Evolutionary conservation across 2,329 filamentous ascomycete genomes (phyloP).

Genomic region (Fusarium luffae): DNA sequence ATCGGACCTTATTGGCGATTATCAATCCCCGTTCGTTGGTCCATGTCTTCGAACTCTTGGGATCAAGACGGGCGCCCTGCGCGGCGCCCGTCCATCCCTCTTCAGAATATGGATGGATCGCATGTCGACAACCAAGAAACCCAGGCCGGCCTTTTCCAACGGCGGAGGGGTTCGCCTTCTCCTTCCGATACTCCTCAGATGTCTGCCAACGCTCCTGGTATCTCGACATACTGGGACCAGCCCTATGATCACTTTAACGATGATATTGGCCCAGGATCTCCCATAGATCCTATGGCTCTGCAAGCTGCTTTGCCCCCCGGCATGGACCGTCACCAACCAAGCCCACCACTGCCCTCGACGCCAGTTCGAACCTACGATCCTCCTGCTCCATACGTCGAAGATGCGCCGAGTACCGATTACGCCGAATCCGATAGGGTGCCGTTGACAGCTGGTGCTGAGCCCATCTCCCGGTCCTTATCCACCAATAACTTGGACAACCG

Average conservation of each 20-base stretch:
- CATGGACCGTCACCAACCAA: slow-evolving; percentile 51
- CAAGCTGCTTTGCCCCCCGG: slow-evolving; percentile 67
- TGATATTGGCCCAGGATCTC: slow-evolving; percentile 56
- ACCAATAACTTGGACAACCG: slow-evolving; percentile 55
- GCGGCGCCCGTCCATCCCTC: slow-evolving; percentile 69
- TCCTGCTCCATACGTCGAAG: slow-evolving; percentile 52
- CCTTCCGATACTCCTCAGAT: slow-evolving; percentile 30
- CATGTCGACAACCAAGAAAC: slow-evolving; percentile 24
- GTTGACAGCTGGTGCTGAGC: slow-evolving; percentile 65
- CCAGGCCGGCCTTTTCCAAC: slow-evolving; percentile 16
- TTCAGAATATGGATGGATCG: slow-evolving; percentile 67
- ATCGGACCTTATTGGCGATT: slow-evolving; percentile 40
- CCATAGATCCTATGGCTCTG: slow-evolving; percentile 64
- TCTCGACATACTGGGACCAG: slow-evolving; percentile 66
- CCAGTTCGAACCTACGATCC: slow-evolving; percentile 46
- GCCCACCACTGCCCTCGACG: slow-evolving; percentile 34
- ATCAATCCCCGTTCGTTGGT: slow-evolving; percentile 28
- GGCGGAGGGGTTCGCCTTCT: slow-evolving; percentile 19
- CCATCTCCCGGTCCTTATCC: slow-evolving; percentile 63
- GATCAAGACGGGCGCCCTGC: slow-evolving; percentile 43
- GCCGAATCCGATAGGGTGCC: slow-evolving; percentile 70
- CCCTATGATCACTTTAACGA: slow-evolving; percentile 55
- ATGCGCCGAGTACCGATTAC: slow-evolving; percentile 50
- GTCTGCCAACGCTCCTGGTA: slow-evolving; percentile 53
- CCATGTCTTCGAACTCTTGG: slow-evolving; percentile 49